Evolutionary conservation across 257 asterid genomes (phyloP), one percentile per base, ranked within the genome.

Genomic region (Hygrophila difformis): DNA sequence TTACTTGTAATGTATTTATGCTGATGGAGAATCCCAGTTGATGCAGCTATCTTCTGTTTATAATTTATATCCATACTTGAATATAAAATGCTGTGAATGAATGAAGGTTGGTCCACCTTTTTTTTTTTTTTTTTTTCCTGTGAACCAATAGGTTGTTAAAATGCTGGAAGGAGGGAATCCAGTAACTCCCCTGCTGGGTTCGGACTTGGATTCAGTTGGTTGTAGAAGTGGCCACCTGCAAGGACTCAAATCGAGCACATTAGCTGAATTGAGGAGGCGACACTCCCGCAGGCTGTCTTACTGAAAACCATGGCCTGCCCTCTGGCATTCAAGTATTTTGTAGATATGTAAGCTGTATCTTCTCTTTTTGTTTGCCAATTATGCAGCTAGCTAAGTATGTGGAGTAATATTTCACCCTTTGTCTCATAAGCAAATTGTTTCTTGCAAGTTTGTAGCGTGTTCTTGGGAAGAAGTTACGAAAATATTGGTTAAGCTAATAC

Each of bases 131-230:
- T 3, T n/a, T 8, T 36, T 54, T 47, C 33, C 0, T 49, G 39
- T 31, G 10, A 37, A 55, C 4, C 12, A 23, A 13, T 45, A 85
- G 94, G 79, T 82, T 18, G 83, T 82, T 23, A 70, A 73, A 73
- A 59, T 77, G 61, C 67, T 82, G 17, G 96, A 85, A 72, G 82
- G 85, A 47, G 87, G 78, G 47, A 63, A 60, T 39, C 29, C 66
- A 37, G 51, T 64, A 43, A 18, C 49, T 49, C 62, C 74, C 10
- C 48, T 53, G 65, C 48, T 53, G 65, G 68, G 57, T 34, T 28
- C 67, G 67, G 87, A 77, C 50, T 17, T 60, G 44, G 50, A 52
- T 31, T 61, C 84, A 18, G 60, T 68, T 44, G 87, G 93, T 36
- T 71, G 77, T 60, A 71, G 74, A 68, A 85, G 85, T 48, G 87